Base-by-base conservation (phyloP, 1,139 yeast genomes). In the Debaryomyces psychrophilus region DNA sequence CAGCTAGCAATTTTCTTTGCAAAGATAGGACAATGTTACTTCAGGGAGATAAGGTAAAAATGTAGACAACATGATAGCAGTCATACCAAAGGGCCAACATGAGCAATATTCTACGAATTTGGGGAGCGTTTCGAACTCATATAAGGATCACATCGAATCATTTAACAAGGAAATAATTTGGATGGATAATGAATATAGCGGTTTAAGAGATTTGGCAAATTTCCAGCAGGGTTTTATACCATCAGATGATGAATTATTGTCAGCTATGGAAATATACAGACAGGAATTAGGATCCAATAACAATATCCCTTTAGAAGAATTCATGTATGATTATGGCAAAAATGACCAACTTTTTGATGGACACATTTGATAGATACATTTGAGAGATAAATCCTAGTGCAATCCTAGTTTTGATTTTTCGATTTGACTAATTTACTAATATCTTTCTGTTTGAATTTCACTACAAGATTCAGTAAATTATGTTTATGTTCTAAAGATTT, bases 1-100 rank as follows among this genome's bases (percentile, higher is more conserved):
- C 45, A 39, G 55, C 52, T 2, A 45, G 44, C 23, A 45, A 45
- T 26, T 45, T 50, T 8, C 33, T 52, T 8, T 27, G 37, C 25
- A 45, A 43, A 6, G 50, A 44, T 38, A 45, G 46, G 8, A 18
- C 31, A 52, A 52, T 18, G 33, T 39, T 23, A 52, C 53, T 7
- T 50, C 54, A 37, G 46, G 44, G 14, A 29, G 53, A 37, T 52
- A 55, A 55, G 46, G 48, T 5, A 45, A 44, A 20, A 49, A 52
- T 46, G 43, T 52, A 14, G 37, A 36, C 5, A 45, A 52, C 37
- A 52, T 52, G 56, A 42, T 50, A 37, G 43, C 41, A 17, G 52
- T 51, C 5, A 38, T 38, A 11, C 31, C 33, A 2, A 31, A 38
- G 18, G 27, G 20, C 14, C 34, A 31, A 9, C 15, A 18, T 12